phyloP scores from a whole-genome alignment of 441 rosid species.

The Flueggea neowawraea region DNA sequence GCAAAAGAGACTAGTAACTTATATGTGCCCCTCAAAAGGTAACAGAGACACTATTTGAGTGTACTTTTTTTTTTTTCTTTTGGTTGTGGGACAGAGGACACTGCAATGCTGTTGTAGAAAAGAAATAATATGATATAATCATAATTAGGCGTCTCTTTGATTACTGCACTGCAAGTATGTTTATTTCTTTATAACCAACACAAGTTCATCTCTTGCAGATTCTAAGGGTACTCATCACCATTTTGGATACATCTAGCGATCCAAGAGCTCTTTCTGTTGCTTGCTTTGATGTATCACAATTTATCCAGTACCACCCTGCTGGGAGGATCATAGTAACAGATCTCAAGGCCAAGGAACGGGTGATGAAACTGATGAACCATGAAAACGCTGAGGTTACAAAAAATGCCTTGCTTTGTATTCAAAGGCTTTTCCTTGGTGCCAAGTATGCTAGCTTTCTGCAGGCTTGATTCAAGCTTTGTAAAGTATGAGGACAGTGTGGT shows the following conservation, averaged over 20 bases:
- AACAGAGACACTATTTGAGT: too few species aligned
- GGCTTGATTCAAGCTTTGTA: conserved; percentile 31
- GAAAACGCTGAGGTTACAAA: conserved; percentile 92
- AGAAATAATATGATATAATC: too few species aligned
- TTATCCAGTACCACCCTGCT: conserved; percentile 90
- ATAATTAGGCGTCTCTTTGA: not conserved
- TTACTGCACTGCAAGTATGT: not conserved
- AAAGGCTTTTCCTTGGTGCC: conserved; percentile 97
- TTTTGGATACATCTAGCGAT: conserved; percentile 86
- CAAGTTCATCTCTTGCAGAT: conserved; percentile 42
- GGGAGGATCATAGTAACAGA: conserved; percentile 86
- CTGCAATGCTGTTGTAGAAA: too few species aligned
- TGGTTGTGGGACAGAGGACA: too few species aligned
- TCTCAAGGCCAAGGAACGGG: conserved; percentile 96
- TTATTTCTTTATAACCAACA: conserved; percentile 2
- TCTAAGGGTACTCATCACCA: conserved; percentile 88
- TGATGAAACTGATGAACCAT: conserved; percentile 93
- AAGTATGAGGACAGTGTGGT: too few species aligned
- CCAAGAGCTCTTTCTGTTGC: conserved; percentile 87
- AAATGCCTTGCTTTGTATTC: conserved; percentile 86
- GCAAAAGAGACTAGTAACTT: too few species aligned
- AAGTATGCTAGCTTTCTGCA: conserved; percentile 98
- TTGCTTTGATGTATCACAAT: conserved; percentile 96
- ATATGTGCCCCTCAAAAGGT: too few species aligned
- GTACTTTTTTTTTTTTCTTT: too few species aligned